phyloP scores from a whole-genome alignment of 495 filamentous ascomycete genomes.

The Podospora conica region DNA sequence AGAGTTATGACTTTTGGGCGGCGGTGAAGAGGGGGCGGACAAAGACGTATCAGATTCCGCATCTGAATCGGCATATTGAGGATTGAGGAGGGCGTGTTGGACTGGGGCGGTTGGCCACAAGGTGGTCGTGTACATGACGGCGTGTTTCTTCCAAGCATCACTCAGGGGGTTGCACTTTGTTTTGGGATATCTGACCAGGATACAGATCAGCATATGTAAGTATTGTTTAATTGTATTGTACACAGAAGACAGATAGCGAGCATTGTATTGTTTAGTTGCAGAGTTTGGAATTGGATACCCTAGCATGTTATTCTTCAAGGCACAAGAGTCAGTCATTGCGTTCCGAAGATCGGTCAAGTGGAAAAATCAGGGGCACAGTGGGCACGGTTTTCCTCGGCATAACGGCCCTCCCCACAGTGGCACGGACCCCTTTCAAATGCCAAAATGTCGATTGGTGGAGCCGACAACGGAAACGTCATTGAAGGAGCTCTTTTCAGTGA shows the following conservation, averaged over 20 bases:
- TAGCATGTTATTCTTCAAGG: not conserved
- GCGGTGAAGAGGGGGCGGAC: constrained; percentile 30
- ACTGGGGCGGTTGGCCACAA: not conserved
- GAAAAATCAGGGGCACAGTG: not conserved
- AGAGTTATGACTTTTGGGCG: constrained; percentile 42
- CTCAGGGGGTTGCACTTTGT: not conserved
- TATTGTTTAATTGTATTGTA: too few relatives aligned
- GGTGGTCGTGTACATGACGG: not conserved
- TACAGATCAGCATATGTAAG: not conserved
- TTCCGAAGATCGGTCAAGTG: not conserved
- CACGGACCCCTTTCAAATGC: constrained; percentile 26
- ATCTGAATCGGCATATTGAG: constrained; percentile 29
- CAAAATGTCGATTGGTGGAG: constrained; percentile 19
- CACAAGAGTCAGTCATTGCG: not conserved
- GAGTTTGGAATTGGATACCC: not conserved
- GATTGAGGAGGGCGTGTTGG: not conserved
- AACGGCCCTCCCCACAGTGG: constrained; percentile 8
- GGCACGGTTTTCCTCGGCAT: constrained; percentile 20
- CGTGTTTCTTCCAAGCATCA: not conserved
- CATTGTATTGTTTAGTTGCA: not conserved
- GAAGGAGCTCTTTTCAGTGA: not conserved
- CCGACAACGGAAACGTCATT: constrained; percentile 24
- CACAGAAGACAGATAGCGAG: not conserved
- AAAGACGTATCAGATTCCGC: constrained; percentile 36
- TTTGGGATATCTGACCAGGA: not conserved